Percentiles rank a stretch among this genome's conserved stretches.
These are phyloP conservation scores for Russula vinacea DNA, from an alignment of 768 basidiomycete species.

Conservation along the genomic window DNA sequence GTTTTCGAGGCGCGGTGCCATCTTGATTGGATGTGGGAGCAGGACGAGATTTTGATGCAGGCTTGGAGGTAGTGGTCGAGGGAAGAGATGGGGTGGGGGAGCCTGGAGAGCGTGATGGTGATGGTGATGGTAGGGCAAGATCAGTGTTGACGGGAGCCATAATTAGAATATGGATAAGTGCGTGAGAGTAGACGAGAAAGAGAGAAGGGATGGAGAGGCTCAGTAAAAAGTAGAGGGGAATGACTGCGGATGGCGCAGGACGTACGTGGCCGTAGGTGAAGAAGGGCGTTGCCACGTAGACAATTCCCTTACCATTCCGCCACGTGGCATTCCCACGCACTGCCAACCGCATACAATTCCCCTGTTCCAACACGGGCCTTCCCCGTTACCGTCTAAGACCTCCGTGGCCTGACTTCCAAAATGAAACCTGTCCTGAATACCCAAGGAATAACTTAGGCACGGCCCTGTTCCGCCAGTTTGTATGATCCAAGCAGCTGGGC, in stretches of 20 bases:
- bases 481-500: not conserved
- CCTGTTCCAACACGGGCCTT: too few relatives aligned
- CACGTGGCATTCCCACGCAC: constrained; percentile 18
- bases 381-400: not conserved
- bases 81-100: constrained; percentile 23
- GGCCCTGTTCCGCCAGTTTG: too few relatives aligned
- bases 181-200: constrained; percentile 5
- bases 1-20: constrained; percentile 61
- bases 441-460: too few relatives aligned
- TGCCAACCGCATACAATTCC: too few relatives aligned
- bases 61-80: constrained; percentile 13
- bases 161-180: not conserved
- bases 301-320: not conserved
- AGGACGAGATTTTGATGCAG: constrained; percentile 29
- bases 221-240: constrained; percentile 12
- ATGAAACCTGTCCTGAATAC: too few relatives aligned
- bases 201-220: not conserved
- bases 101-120: constrained; percentile 6
- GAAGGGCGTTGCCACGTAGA: constrained; percentile 24
- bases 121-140: constrained; percentile 12
- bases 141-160: constrained; percentile 14
- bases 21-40: constrained; percentile 20
- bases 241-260: constrained; percentile 28
- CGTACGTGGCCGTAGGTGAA: constrained; percentile 32
- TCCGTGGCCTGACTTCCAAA: not conserved